A percentile compares a stretch with the other conserved stretches of the same genome.
These are phyloP conservation scores for Curvularia sp. DNA, from an alignment of 2,329 filamentous ascomycete genomes.

Conservation along the genomic window DNA sequence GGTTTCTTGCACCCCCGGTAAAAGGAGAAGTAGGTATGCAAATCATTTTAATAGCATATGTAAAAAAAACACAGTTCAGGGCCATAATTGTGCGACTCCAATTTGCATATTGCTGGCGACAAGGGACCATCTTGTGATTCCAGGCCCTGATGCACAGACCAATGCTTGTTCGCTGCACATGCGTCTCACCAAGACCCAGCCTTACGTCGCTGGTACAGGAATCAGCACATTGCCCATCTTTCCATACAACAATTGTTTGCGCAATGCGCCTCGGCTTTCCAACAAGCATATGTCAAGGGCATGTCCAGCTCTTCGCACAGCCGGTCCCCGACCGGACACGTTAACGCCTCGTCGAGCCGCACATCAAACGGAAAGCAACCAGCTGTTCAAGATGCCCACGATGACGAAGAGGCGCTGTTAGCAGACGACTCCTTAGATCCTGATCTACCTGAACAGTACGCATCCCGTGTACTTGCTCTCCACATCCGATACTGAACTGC, in stretches of 20 bases:
- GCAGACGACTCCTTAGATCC: constrained; percentile 64
- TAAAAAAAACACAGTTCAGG: not conserved
- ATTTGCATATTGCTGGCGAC: not conserved
- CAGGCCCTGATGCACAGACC: constrained; percentile 20
- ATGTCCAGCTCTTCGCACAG: constrained; percentile 50
- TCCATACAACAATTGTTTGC: constrained; percentile 32
- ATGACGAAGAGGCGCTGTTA: constrained; percentile 59
- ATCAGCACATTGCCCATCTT: constrained; percentile 1
- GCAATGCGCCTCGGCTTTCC: constrained; percentile 34
- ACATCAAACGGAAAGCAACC: constrained; percentile 44
- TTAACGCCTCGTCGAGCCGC: constrained; percentile 57
- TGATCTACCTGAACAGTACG: constrained; percentile 56
- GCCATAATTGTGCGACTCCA: not conserved
- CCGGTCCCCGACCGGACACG: constrained; percentile 46
- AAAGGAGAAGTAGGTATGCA: not conserved
- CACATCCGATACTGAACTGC: not conserved
- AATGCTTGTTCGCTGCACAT: constrained; percentile 15
- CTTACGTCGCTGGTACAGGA: constrained; percentile 15
- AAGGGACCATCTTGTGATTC: constrained; percentile 38
- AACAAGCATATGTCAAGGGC: constrained; percentile 43
- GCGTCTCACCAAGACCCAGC: constrained; percentile 28
- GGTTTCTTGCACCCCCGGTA: no score
- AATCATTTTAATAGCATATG: not conserved
- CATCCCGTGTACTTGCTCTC: not conserved
- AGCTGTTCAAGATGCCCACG: constrained; percentile 50